Evolutionary conservation across 352 stramenopile species (phyloP).

Genomic region (Achlya hypogyna): DNA sequence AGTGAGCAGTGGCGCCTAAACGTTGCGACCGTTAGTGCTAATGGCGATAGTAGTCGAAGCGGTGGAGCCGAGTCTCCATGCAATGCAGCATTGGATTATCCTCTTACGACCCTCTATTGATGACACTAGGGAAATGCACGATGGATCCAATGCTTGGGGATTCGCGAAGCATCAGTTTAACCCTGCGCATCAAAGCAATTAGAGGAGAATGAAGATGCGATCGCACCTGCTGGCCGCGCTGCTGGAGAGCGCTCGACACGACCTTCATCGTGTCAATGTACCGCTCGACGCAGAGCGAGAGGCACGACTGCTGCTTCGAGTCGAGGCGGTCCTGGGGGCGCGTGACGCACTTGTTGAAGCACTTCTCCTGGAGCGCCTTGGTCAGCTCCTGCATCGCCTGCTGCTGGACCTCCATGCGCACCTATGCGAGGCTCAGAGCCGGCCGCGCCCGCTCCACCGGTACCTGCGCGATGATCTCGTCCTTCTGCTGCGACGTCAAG

Average conservation of each 20-base stretch:
- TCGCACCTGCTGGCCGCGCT: conserved; percentile 35
- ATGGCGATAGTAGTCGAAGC: too few species aligned
- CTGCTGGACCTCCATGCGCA: conserved; percentile 74
- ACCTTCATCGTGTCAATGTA: conserved; percentile 90
- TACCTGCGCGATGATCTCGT: conserved; percentile 68
- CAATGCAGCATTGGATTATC: too few species aligned
- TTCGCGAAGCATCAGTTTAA: background rate
- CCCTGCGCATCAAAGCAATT: background rate
- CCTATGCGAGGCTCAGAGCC: conserved; percentile 25
- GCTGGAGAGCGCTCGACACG: conserved; percentile 72
- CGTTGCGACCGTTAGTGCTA: too few species aligned
- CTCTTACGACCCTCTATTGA: too few species aligned
- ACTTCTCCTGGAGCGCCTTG: conserved; percentile 83
- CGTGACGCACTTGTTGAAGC: conserved; percentile 86
- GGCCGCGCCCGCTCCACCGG: background rate
- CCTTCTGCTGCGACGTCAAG: conserved; percentile 76
- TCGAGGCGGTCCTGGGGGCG: conserved; percentile 72
- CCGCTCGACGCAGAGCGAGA: conserved; percentile 81
- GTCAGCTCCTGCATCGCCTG: conserved; percentile 80
- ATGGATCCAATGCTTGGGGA: too few species aligned
- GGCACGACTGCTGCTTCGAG: conserved; percentile 86
- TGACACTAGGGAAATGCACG: too few species aligned
- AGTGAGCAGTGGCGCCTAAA: too few species aligned
- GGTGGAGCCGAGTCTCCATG: too few species aligned
- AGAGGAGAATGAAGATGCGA: background rate